A percentile compares a stretch with the other conserved stretches of the same genome.
Evolutionary conservation across 2,329 filamentous ascomycete species (phyloP).

Genomic region (Aschersonia sp.): DNA sequence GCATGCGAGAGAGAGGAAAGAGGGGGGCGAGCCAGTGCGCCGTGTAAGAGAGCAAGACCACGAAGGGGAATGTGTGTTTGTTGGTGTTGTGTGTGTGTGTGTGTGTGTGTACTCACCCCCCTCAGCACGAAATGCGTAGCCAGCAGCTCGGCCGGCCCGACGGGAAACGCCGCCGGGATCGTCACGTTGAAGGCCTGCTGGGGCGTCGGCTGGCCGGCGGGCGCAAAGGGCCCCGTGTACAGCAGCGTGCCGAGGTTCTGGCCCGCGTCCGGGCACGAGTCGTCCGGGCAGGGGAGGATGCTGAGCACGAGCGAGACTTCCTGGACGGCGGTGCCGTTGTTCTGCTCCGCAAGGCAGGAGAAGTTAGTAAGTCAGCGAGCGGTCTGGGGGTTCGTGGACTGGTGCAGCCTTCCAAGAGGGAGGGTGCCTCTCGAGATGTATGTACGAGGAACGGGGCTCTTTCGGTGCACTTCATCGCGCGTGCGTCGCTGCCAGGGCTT

Average conservation of each 20-base stretch:
- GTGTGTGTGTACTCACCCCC: slow-evolving; percentile 1
- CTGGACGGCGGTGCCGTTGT: background rate
- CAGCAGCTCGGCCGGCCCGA: slow-evolving; percentile 1
- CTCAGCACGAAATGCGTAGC: slow-evolving; percentile 2
- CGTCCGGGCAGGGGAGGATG: slow-evolving; percentile 1
- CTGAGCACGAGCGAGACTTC: slow-evolving; percentile 1
- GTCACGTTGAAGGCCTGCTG: background rate
- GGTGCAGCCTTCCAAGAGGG: too few species aligned
- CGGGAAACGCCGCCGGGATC: background rate
- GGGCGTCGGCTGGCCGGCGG: background rate
- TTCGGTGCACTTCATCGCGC: too few species aligned
- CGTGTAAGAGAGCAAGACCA: too few species aligned
- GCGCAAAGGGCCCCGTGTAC: background rate
- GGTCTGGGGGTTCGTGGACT: background rate
- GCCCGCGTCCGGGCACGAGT: background rate
- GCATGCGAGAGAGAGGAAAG: too few species aligned
- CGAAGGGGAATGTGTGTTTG: too few species aligned
- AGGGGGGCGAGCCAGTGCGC: too few species aligned
- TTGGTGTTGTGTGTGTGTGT: background rate
- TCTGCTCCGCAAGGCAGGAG: background rate
- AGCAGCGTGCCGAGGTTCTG: slow-evolving; percentile 1
- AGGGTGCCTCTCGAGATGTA: background rate
- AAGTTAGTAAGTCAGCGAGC: background rate
- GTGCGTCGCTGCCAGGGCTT: too few species aligned
- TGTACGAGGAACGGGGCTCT: background rate